Base-by-base conservation (phyloP, 2,329 filamentous ascomycete genomes). In the Dothideomycetidae sp. region DNA sequence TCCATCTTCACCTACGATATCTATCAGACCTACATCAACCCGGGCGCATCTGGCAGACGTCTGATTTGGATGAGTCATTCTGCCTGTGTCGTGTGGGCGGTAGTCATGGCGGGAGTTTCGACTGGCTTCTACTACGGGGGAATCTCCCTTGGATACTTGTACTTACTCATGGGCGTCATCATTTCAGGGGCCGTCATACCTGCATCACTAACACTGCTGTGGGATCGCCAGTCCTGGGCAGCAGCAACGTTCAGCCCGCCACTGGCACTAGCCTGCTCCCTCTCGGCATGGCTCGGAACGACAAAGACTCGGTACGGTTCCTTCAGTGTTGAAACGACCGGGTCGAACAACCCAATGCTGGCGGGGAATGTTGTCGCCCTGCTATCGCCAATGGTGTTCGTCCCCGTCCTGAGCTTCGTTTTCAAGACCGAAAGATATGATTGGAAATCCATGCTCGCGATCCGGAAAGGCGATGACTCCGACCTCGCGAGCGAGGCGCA, bases 141-240 rank as follows among this genome's bases (percentile, higher is more conserved):
- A 13, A 80, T 93, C 43, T 78, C 73, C 9, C 90, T 93, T 81
- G 85, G 84, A 9, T 92, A 86, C 50, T 66, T 92, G 3, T 92
- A 92, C 52, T 64, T 93, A 1, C 72, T 93, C 53, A 93, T 93
- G 85, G 86, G 85, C 5, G 81, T 85, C 35, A 82, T 93, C 50
- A 90, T 93, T 52, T 84, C 78, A 0, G 74, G 81, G 0, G 41
- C 36, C 7, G 84, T 93, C 3, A 68, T 93, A 10, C 85, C 86
- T 0, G 81, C 83, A 0, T 78, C 82, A 0, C 62, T 93, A 44
- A 81, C 83, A 0, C 68, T 93, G 0, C 66, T 85, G 42, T 93
- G 84, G 83, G 72, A 71, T 34, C 73, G 78, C 2, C 84, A 92
- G 55, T 84, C 82, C 51, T 76, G 73, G 64, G 73, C 73, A 54